Percentiles rank a stretch among this genome's conserved stretches.
Conservation (phyloP, 164 flowering plant genomes). For the Santalum album region DNA sequence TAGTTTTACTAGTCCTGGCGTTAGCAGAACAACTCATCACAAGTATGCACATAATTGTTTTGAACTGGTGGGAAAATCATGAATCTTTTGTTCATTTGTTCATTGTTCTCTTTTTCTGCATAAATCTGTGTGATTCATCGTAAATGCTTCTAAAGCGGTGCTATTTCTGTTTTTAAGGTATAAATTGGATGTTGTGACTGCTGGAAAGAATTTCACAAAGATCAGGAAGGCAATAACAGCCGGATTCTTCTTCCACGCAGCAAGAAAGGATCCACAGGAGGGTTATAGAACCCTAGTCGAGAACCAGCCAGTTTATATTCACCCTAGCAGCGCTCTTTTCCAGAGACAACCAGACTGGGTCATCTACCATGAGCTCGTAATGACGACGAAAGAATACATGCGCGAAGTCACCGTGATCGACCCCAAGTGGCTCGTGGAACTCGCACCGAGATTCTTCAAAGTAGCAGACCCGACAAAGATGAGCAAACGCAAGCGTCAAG, state of each 20-base stretch:
- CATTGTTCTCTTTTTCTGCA: not conserved
- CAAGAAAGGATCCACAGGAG: constrained; percentile 1
- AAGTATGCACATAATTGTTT: not conserved
- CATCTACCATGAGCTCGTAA: constrained; percentile 1
- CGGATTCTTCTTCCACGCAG: constrained; percentile 2
- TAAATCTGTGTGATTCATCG: not conserved
- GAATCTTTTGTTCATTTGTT: too few relatives aligned
- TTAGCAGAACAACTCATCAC: too few relatives aligned
- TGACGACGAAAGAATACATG: constrained; percentile 4
- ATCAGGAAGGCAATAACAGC: constrained; percentile 3
- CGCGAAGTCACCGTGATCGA: constrained; percentile 2
- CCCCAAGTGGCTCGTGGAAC: constrained; percentile 2
- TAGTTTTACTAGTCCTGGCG: too few relatives aligned
- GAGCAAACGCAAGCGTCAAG: not conserved
- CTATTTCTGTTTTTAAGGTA: not conserved
- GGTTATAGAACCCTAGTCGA: constrained; percentile 4
- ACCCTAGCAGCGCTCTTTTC: constrained; percentile 5
- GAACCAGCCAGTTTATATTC: constrained; percentile 5
- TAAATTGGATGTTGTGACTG: constrained; percentile 3
- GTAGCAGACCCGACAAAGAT: constrained; percentile 2
- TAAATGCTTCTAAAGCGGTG: not conserved
- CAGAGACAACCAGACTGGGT: constrained; percentile 6
- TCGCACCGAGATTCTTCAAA: constrained; percentile 1
- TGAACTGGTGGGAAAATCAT: not conserved
- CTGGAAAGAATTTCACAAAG: constrained; percentile 3